Conservation (phyloP, 495 filamentous ascomycete genomes). For the Hyaloscypha finlandica region DNA sequence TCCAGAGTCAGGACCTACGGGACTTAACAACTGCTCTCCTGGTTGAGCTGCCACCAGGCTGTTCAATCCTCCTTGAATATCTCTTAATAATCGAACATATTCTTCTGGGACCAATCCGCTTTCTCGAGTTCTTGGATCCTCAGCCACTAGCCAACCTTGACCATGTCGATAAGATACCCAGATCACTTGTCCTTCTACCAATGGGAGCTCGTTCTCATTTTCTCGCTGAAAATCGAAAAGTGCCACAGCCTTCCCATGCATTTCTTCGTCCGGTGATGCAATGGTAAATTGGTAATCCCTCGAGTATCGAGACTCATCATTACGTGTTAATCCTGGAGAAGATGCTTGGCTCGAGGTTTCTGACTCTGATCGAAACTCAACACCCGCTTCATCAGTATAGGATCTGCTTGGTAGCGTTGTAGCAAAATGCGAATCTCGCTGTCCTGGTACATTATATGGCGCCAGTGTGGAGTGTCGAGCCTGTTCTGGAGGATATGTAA, state of each 20-base stretch:
- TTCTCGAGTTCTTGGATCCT: constrained; percentile 86
- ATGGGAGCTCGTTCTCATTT: constrained; percentile 92
- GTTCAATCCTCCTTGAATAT: constrained; percentile 73
- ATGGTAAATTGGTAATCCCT: constrained; percentile 94
- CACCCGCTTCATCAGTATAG: constrained; percentile 56
- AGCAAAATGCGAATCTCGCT: constrained; percentile 49
- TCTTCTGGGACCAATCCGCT: constrained; percentile 93
- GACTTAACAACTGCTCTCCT: constrained; percentile 42
- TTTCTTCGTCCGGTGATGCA: constrained; percentile 92
- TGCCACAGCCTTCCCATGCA: constrained; percentile 95
- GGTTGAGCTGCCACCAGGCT: constrained; percentile 49
- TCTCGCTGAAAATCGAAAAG: constrained; percentile 93
- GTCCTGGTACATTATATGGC: constrained; percentile 37
- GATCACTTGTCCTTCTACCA: constrained; percentile 93
- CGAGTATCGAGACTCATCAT: constrained; percentile 72
- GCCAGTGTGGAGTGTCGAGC: constrained; percentile 53
- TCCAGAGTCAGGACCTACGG: constrained; percentile 43
- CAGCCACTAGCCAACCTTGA: constrained; percentile 95
- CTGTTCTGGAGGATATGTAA: constrained; percentile 73
- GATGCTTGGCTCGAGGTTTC: constrained; percentile 57
- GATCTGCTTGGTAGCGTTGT: constrained; percentile 40
- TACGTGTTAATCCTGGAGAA: constrained; percentile 48
- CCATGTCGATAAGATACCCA: constrained; percentile 95
- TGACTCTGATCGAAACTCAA: constrained; percentile 56
- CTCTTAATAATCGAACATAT: constrained; percentile 89